Conservation (phyloP, 2,329 filamentous ascomycete species). For the Cladosporium cucumerinum region DNA sequence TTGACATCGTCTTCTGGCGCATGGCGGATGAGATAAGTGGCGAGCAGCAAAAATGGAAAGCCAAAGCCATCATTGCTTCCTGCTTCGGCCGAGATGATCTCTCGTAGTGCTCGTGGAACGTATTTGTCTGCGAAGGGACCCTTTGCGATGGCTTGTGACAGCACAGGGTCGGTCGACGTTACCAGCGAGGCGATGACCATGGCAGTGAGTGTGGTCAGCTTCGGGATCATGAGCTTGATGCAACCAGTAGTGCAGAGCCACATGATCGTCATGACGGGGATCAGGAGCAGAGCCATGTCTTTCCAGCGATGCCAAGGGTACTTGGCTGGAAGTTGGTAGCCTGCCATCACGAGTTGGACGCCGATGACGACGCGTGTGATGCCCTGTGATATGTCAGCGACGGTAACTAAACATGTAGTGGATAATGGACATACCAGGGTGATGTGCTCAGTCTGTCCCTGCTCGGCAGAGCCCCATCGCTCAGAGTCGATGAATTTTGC, state of each 20-base stretch:
- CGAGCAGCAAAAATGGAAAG: conserved; percentile 80
- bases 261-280: conserved; percentile 78
- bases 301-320: conserved; percentile 76
- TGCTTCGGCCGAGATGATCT: conserved; percentile 61
- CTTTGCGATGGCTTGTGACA: conserved; percentile 84
- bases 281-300: conserved; percentile 66
- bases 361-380: conserved; percentile 82
- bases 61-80: conserved; percentile 83
- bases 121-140: conserved; percentile 86
- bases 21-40: conserved; percentile 76
- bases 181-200: conserved; percentile 76
- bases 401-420: too few species aligned
- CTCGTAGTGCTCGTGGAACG: conserved; percentile 72
- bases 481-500: conserved; percentile 67
- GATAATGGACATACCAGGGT: conserved; percentile 55
- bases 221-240: conserved; percentile 68
- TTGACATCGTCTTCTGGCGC: conserved; percentile 53
- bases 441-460: conserved; percentile 61
- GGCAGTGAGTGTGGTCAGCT: conserved; percentile 68
- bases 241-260: conserved; percentile 74
- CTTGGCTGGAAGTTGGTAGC: conserved; percentile 75
- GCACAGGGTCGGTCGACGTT: conserved; percentile 79
- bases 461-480: conserved; percentile 62
- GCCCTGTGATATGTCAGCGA: conserved; percentile 41
- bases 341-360: conserved; percentile 80